These are phyloP conservation scores for Xanthoceras sorbifolium DNA, from an alignment of 345 rosid genomes.

Conservation along the genomic window DNA sequence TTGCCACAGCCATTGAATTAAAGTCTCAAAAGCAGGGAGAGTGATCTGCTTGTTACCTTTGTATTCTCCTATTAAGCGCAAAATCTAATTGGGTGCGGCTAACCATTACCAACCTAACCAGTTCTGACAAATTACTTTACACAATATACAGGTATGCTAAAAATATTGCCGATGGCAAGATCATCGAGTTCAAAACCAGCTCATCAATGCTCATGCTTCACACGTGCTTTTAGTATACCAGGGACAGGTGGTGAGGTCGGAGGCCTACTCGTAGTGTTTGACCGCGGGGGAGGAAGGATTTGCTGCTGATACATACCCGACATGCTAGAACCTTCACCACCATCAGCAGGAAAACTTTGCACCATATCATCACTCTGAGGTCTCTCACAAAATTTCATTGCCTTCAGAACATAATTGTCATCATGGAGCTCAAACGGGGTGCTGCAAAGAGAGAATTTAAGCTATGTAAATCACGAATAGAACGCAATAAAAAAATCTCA, in stretches of 20 bases:
- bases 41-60: constrained; percentile 22
- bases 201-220: constrained; percentile 73
- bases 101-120: constrained; percentile 14
- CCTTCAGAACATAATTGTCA: constrained; percentile 93
- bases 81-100: constrained; percentile 18
- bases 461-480: neutral
- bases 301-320: constrained; percentile 47
- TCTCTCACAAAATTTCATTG: constrained; percentile 79
- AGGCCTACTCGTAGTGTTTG: constrained; percentile 46
- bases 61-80: constrained; percentile 15
- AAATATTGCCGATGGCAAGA: constrained; percentile 26
- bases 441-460: constrained; percentile 44
- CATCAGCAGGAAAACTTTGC: constrained; percentile 35
- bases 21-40: constrained; percentile 24
- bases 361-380: constrained; percentile 47
- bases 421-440: constrained; percentile 99
- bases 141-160: constrained; percentile 63
- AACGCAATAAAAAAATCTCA: neutral
- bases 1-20: constrained; percentile 18
- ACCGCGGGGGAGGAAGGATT: constrained; percentile 39
- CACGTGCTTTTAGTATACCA: constrained; percentile 63
- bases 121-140: constrained; percentile 52
- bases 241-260: constrained; percentile 65
- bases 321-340: constrained; percentile 62
- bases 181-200: constrained; percentile 16